Base-by-base conservation (phyloP, 495 filamentous ascomycete genomes). In the Lasiosphaeria ovina region DNA sequence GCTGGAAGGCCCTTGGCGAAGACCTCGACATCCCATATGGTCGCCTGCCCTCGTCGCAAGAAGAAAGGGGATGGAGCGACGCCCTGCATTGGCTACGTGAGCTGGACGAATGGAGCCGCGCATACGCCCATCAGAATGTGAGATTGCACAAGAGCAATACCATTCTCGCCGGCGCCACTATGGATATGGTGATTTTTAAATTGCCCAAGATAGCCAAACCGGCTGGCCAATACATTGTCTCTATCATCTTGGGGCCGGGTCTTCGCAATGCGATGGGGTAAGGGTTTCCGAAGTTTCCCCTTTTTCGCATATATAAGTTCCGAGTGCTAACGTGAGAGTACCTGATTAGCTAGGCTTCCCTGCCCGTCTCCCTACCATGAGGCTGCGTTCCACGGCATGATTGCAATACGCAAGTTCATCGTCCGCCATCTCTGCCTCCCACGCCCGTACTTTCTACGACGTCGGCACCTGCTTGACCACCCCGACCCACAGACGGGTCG, bases 321-420 rank as follows among this genome's bases (percentile, higher is more conserved):
- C 47, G 6, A 50, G 47, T 0, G 24, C 24, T 24, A 24, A 24
- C 24, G 24, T 24, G 24, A 24, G 24, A 24, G 24, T 24, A 2
- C 24, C 24, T 24, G 24, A 24, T 24, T 2, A 2, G 24, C 24
- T 2, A 24, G 24, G 47, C 47, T 50, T n/a, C n/a, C 47, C 16
- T 7, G 6, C 7, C n/a, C 47, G 47, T 7, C 47, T 50, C 7
- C 47, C 24, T 31, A 17, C 47, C 24, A 12, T n/a, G 47, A 1
- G 7, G 6, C 24, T 50, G 6, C 16, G 14, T 31, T 50, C 24
- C 24, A 24, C 24, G 24, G n/a, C 24, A 31, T 50, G 6, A 8
- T 50, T n/a, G n/a, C 47, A 7, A 8, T 50, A 16, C 47, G 47
- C 47, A 50, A 50, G 47, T 50, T 50, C 16, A 8, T 50, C 47